Percentiles rank a stretch among this genome's conserved stretches.
Conservation (phyloP, 164 flowering plant genomes). For the Vitis cinerea region DNA sequence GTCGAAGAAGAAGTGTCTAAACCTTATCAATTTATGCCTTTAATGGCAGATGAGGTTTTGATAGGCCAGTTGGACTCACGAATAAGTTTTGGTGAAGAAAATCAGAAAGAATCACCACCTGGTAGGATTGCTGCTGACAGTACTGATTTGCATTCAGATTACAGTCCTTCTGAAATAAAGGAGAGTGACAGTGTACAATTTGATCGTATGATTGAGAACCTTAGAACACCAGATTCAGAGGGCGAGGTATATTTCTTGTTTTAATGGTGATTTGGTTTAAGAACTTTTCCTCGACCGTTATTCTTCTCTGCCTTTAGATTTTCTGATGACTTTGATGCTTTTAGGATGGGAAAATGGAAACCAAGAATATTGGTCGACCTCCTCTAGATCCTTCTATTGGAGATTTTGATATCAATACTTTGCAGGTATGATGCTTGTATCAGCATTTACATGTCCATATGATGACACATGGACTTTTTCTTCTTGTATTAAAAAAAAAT, state of each 20-base stretch:
- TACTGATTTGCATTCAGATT: conserved; percentile 21
- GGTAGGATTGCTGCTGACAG: conserved; percentile 13
- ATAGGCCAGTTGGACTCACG: conserved; percentile 28
- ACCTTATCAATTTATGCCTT: conserved; percentile 38
- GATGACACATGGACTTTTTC: not conserved
- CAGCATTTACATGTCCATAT: not conserved
- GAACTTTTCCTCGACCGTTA: not conserved
- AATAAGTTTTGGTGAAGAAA: conserved; percentile 23
- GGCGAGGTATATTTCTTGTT: conserved; percentile 52
- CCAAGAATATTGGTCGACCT: conserved; percentile 41
- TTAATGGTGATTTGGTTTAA: not conserved
- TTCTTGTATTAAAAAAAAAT: not conserved
- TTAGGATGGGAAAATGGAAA: conserved; percentile 62
- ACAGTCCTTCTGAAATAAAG: conserved; percentile 28
- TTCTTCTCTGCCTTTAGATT: too few species aligned
- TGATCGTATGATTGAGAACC: conserved; percentile 43
- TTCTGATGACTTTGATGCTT: conserved; percentile 18
- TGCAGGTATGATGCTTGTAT: conserved; percentile 65
- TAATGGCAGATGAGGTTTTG: conserved; percentile 30
- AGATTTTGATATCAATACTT: conserved; percentile 60
- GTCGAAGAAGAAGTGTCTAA: conserved; percentile 37
- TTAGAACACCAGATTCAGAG: conserved; percentile 49
- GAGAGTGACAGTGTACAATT: conserved; percentile 46
- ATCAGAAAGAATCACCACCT: conserved; percentile 21
- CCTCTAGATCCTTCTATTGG: conserved; percentile 51